These are phyloP conservation scores for Nothomitra cinnamomea DNA, from an alignment of 2,329 filamentous ascomycete genomes.

Conservation along the genomic window DNA sequence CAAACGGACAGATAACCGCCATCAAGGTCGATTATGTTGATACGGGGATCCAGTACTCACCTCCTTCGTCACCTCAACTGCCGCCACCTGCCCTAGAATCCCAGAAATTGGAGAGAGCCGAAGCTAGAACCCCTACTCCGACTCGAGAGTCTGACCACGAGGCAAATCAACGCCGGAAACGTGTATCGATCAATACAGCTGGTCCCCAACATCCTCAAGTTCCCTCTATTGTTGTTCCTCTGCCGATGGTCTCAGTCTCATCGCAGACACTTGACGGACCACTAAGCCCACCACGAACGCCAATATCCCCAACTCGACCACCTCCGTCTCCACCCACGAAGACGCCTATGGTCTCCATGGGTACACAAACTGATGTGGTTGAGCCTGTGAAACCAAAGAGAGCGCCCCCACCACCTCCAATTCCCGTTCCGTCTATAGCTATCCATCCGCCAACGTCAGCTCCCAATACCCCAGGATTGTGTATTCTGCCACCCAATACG, in stretches of 20 bases:
- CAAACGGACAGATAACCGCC: not conserved
- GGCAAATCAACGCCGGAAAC: constrained; percentile 57
- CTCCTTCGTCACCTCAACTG: constrained; percentile 52
- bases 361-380: constrained; percentile 29
- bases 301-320: constrained; percentile 4
- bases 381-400: constrained; percentile 42
- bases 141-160: constrained; percentile 41
- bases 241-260: constrained; percentile 5
- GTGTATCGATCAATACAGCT: constrained; percentile 31
- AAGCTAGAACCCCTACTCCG: not conserved
- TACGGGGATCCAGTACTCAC: constrained; percentile 67
- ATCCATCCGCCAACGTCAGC: constrained; percentile 77
- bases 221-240: constrained; percentile 10
- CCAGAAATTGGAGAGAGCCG: not conserved
- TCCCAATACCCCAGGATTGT: constrained; percentile 60
- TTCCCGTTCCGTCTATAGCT: constrained; percentile 64
- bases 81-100: not conserved
- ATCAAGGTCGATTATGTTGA: constrained; percentile 40
- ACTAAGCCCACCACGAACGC: constrained; percentile 1
- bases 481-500: constrained; percentile 61
- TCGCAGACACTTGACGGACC: constrained; percentile 4
- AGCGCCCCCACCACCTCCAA: constrained; percentile 25
- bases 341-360: constrained; percentile 7
- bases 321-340: constrained; percentile 9
- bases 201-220: constrained; percentile 3